Conservation (phyloP, 805 yeast species). For the Lipomyces sp. region DNA sequence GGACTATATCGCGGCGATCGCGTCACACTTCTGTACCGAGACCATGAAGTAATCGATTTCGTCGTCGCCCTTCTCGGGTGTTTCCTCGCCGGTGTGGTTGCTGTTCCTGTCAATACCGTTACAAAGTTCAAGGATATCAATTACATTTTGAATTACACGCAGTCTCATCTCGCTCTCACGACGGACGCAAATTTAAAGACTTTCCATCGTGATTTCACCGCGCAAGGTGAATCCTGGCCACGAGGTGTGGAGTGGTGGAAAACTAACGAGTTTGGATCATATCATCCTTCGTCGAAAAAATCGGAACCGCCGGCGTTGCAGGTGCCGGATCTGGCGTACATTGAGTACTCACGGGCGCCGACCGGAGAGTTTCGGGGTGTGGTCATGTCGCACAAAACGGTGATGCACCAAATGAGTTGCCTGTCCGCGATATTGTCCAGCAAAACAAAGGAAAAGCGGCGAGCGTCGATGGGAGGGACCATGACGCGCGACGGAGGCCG, state of each 20-base stretch:
- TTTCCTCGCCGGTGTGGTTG: constrained; percentile 88
- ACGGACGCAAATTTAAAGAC: constrained; percentile 76
- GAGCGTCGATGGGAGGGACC: not conserved
- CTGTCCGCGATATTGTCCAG: constrained; percentile 60
- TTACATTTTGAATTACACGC: constrained; percentile 68
- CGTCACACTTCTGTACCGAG: constrained; percentile 79
- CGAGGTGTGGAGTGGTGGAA: constrained; percentile 70
- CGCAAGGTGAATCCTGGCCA: constrained; percentile 61
- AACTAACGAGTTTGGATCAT: constrained; percentile 82
- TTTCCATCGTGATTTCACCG: constrained; percentile 58
- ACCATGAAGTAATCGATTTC: constrained; percentile 79
- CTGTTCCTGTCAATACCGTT: constrained; percentile 82
- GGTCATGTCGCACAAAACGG: constrained; percentile 83
- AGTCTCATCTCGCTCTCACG: constrained; percentile 71
- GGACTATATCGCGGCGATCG: constrained; percentile 77
- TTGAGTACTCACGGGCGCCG: constrained; percentile 87
- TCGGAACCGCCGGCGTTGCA: constrained; percentile 62
- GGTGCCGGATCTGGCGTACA: constrained; percentile 83
- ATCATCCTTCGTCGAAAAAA: constrained; percentile 54
- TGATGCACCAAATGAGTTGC: constrained; percentile 82
- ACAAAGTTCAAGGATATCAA: constrained; percentile 61
- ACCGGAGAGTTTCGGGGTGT: constrained; percentile 91
- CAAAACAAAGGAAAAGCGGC: constrained; percentile 28
- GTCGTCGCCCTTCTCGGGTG: constrained; percentile 85
- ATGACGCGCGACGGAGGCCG: constrained; percentile 4